Evolutionary conservation across 768 basidiomycete genomes (phyloP), one percentile per base, ranked within the genome.

Genomic region (Gymnopilus junonius): DNA sequence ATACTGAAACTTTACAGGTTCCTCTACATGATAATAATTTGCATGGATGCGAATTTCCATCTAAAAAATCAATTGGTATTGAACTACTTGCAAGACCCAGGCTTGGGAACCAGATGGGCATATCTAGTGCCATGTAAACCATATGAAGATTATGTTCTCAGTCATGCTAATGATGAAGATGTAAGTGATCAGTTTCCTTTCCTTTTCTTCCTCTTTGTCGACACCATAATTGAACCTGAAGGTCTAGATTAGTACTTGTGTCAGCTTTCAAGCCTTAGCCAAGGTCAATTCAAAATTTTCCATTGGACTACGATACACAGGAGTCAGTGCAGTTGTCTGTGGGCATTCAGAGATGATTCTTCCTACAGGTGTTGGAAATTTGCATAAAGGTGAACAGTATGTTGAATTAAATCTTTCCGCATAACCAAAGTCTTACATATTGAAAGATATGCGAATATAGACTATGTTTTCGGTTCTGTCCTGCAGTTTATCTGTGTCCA

Each of bases 381-480:
- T 76, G 4, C 75, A 75, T 48, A 70, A 69, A 51, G 76, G 76
- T 2, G 76, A 77, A 60, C 55, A 68, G 76, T 74, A 35, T 1
- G 66, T 54, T n/a, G 8, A 14, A 3, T 39, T 12, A 4, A 3
- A 8, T 39, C 15, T 3, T 39, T 12, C 37, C n/a, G n/a, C n/a
- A n/a, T n/a, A n/a, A 4, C 15, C 11, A 6, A 12, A 12, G 15
- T 39, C 37, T 39, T 39, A 6, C 15, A 12, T 3, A 6, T 39
- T 17, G 3, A 4, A 12, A 53, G 50, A 6, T 53, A 53, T 17
- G 29, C 31, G 29, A 53, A 53, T n/a, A 53, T 53, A 29, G 50
- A 53, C n/a, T 53, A 53, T 15, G 32, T 31, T 10, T 34, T 53
- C 17, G 50, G 29, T 12, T 53, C 50, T 5, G n/a, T 34, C 50